These are phyloP conservation scores for Cyclostephanos invisitatus DNA, from an alignment of 108 stramenopile genomes.

Conservation along the genomic window DNA sequence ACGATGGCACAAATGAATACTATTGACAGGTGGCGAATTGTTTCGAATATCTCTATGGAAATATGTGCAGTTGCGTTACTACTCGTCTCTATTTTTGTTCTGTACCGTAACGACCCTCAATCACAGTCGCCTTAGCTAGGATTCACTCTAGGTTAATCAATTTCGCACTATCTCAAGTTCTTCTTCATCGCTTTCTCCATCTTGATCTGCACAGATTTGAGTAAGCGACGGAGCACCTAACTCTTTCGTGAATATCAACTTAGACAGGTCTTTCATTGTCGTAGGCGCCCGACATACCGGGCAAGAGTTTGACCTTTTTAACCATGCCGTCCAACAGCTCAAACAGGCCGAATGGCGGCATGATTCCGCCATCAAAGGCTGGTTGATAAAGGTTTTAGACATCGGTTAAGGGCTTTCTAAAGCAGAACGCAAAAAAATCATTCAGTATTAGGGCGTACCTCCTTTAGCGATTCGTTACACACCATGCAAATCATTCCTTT, in stretches of 20 bases:
- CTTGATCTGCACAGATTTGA: conserved; percentile 43
- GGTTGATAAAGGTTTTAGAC: neutral
- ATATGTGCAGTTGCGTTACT: neutral
- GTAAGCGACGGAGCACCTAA: conserved; percentile 33
- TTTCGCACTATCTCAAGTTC: conserved; percentile 38
- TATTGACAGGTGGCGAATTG: neutral
- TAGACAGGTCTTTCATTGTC: conserved; percentile 42
- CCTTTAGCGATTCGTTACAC: conserved; percentile 39
- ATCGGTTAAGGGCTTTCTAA: neutral
- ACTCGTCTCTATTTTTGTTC: neutral
- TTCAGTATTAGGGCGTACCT: conserved; percentile 35
- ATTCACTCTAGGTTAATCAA: conserved; percentile 8
- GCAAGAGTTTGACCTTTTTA: conserved; percentile 60
- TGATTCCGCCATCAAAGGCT: conserved; percentile 58
- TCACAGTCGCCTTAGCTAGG: neutral
- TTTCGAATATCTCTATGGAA: neutral
- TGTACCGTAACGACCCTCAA: neutral
- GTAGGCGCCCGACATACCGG: conserved; percentile 57
- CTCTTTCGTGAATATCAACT: conserved; percentile 52
- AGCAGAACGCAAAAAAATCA: conserved; percentile 1
- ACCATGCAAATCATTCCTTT: conserved; percentile 53
- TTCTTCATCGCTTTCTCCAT: conserved; percentile 29
- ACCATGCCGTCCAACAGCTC: conserved; percentile 71
- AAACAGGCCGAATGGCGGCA: conserved; percentile 67
- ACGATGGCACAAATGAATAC: neutral